Base-by-base conservation (phyloP, 345 rosid genomes). In the Aquilaria malaccensis region DNA sequence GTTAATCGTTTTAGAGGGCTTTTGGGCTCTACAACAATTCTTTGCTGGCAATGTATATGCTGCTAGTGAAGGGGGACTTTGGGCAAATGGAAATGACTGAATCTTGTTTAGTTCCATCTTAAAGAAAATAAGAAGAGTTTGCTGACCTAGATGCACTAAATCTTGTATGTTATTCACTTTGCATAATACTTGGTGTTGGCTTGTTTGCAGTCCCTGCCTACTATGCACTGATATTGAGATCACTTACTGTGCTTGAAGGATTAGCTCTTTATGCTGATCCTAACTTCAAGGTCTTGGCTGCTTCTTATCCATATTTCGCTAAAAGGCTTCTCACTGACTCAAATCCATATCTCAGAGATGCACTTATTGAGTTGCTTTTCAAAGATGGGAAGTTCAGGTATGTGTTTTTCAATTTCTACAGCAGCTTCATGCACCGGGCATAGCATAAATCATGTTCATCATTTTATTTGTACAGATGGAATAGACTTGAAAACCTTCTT, bases 241-340 rank as follows among this genome's bases (percentile, higher is more conserved):
- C 99, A 2, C 99, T 93, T 47, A 93, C 99, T 9, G 97, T 93
- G 63, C 86, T 93, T 56, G 98, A 93, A 80, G 97, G 97, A 61
- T 76, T 93, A 71, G 98, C 98, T 37, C 94, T 93, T 29, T 76
- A 76, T 61, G 92, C 94, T 29, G 96, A 89, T 79, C 98, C 98
- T 45, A 80, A 85, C 74, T 93, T 93, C 73, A 93, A 93, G 80
- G 92, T 88, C 66, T 67, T 93, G 73, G 96, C 96, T 76, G 94
- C 97, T 60, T 89, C 99, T 30, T 89, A 94, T 76, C 99, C 97
- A 22, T 93, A 93, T 68, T 87, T 93, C 70, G 99, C 99, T 50
- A 93, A 89, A 77, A 85, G 98, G 80, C 97, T 93, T 69, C 94
- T 93, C 76, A 93, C 98, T 13, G 98, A 89, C 79, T 88, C 94